Evolutionary conservation across 2,329 filamentous ascomycete species (phyloP), one percentile per base, ranked within the genome.

Genomic region (Penicillium sp.): DNA sequence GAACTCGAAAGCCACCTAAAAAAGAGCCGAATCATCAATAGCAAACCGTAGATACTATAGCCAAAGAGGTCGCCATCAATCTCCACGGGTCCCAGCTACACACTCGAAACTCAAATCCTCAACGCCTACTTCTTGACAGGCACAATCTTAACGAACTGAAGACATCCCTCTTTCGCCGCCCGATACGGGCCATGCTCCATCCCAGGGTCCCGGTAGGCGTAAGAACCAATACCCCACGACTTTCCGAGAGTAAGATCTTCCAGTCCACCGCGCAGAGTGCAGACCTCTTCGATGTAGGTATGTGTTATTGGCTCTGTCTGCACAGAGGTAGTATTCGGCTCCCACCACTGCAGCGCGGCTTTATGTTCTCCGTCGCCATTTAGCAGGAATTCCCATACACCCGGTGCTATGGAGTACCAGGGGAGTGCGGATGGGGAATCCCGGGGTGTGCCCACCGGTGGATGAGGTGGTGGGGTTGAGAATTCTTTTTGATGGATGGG

Each of bases 181-280:
- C 57, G 60, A 55, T 75, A 76, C 12, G 72, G 74, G 0, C 75
- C 75, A 65, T 76, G 72, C 56, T 71, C 59, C 74, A 75, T 76
- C 10, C 72, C 73, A 14, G 73, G 72, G 46, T 72, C 67, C 19
- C 74, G 68, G 59, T 76, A 76, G 14, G 73, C 75, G 67, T 76
- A 77, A 4, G 70, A 66, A 36, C 73, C 73, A 45, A 68, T 66
- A 12, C 66, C 55, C 69, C 69, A 77, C 9, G 65, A 58, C 49
- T 67, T 59, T 17, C 52, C 57, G 9, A 74, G 62, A 16, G 62
- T 64, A 37, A 65, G 59, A 60, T 75, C 73, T 54, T 66, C 67
- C 50, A 76, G 55, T 38, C 72, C 70, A 14, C 72, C 73, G 33
- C 73, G 67, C 16, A 72, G 59, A 37, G 76, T 63, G 54, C 67